Base-by-base conservation (phyloP, 768 basidiomycete species). In the Auriscalpium orientale region DNA sequence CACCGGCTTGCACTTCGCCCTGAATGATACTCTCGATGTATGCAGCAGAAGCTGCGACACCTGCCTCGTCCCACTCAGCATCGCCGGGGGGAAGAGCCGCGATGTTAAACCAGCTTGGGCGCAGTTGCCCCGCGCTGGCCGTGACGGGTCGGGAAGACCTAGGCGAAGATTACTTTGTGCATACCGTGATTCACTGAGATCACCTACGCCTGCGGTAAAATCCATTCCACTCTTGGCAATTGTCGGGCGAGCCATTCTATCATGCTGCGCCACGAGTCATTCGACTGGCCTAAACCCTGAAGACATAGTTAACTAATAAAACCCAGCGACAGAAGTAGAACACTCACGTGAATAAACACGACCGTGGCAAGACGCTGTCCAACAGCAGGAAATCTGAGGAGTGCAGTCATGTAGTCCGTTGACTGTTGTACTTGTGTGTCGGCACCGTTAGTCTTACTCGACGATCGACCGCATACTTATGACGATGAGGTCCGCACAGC, bases 41-140 rank as follows among this genome's bases (percentile, higher is more conserved):
- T 1, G 62, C 56, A n/a, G 74, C 65, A 33, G 75, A 75, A 22
- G 69, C 68, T 18, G 67, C 51, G 43, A 74, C 67, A 15, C 65
- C 65, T 15, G 58, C 47, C 46, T 71, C 70, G 56, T 76, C 75
- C 59, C 67, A 73, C 49, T 74, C 74, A 47, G 66, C 58, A 11
- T 62, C 54, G 34, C 66, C 60, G 0, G 76, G 76, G 8, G 75
- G 76, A 9, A 76, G 63, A 18, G 59, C 61, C 2, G 64, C 57
- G 22, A 78, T 68, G 58, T 76, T 66, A 61, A 78, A 79, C 77
- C 76, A 79, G 47, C 71, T 71, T 3, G 75, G 68, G 13, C 70
- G 68, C 9, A 56, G 54, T 16, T 62, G 58, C 8, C 70, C 65
- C 22, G 66, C 59, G 53, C 66, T 64, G 50, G 67, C 63, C 2